These are phyloP conservation scores for Coemansia sp. DNA, from an alignment of 192 early-diverging fungal genomes.

Conservation along the genomic window DNA sequence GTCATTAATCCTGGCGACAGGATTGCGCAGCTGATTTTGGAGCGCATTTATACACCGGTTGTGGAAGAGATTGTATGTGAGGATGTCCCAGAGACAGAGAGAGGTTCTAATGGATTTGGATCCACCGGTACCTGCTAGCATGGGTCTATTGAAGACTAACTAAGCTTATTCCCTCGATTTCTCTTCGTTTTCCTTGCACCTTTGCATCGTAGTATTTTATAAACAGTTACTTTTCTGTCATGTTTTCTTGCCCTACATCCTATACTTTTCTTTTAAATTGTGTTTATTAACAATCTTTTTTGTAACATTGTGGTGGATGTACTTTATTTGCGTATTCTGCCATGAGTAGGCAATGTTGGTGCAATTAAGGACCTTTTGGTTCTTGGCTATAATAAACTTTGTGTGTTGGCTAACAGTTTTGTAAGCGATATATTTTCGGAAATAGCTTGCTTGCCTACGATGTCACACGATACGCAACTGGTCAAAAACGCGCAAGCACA, in stretches of 20 bases:
- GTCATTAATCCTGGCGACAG: conserved; percentile 85
- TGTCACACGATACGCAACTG: no score
- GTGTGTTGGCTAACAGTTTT: no score
- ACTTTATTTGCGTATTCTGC: no score
- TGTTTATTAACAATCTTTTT: not conserved
- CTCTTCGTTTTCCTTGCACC: not conserved
- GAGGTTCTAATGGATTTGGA: conserved; percentile 70
- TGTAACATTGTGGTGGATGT: no score
- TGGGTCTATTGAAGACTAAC: not conserved
- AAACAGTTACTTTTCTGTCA: no score
- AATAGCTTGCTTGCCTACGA: no score
- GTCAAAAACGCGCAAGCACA: no score
- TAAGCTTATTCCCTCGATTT: not conserved
- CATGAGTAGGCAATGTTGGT: no score
- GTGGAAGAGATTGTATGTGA: conserved; percentile 66
- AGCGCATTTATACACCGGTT: conserved; percentile 77
- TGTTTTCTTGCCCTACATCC: no score
- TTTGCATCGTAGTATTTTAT: not conserved
- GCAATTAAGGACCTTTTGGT: no score
- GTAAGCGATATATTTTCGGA: no score
- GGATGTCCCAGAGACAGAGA: conserved; percentile 57
- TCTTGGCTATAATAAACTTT: no score
- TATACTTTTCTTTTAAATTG: not conserved
- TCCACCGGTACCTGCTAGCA: conserved; percentile 59
- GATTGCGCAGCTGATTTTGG: conserved; percentile 94